phyloP scores from a whole-genome alignment of 768 basidiomycete species.

The Mycena maculata region DNA sequence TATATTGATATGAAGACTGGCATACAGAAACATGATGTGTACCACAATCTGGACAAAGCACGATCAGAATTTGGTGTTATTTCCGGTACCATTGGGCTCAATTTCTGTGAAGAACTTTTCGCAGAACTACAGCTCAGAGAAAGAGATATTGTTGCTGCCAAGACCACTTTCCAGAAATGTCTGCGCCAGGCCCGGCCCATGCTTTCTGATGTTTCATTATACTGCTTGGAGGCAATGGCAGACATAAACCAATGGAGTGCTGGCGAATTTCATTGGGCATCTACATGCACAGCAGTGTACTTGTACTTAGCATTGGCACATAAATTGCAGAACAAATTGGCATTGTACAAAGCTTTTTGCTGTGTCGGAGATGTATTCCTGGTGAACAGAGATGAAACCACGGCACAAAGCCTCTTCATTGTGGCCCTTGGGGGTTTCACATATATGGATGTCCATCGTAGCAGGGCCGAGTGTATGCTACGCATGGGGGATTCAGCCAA shows the following conservation, averaged over 20 bases:
- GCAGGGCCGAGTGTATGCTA: not conserved
- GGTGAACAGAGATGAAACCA: not conserved
- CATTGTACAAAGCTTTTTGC: not conserved
- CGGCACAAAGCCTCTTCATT: slow-evolving; percentile 1
- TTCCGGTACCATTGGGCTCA: not conserved
- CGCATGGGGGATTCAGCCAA: slow-evolving; percentile 2
- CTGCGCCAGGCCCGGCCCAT: not conserved
- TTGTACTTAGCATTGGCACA: not conserved
- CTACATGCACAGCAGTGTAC: not conserved
- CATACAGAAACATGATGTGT: not conserved
- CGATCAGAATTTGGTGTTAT: not conserved
- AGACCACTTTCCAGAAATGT: not conserved
- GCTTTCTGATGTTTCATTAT: not conserved
- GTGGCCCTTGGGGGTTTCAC: slow-evolving; percentile 2
- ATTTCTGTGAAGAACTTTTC: not conserved
- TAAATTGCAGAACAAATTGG: not conserved
- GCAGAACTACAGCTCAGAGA: slow-evolving; percentile 1
- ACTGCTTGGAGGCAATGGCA: no score
- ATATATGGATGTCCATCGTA: not conserved
- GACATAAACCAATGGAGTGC: no score
- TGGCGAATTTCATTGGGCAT: no score
- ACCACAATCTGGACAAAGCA: not conserved
- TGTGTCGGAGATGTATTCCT: slow-evolving; percentile 6
- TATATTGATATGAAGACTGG: not conserved
- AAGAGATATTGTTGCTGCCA: not conserved